A percentile compares a stretch with the other conserved stretches of the same genome.
These are phyloP conservation scores for Suillus clintonianus DNA, from an alignment of 768 basidiomycete genomes.

Conservation along the genomic window DNA sequence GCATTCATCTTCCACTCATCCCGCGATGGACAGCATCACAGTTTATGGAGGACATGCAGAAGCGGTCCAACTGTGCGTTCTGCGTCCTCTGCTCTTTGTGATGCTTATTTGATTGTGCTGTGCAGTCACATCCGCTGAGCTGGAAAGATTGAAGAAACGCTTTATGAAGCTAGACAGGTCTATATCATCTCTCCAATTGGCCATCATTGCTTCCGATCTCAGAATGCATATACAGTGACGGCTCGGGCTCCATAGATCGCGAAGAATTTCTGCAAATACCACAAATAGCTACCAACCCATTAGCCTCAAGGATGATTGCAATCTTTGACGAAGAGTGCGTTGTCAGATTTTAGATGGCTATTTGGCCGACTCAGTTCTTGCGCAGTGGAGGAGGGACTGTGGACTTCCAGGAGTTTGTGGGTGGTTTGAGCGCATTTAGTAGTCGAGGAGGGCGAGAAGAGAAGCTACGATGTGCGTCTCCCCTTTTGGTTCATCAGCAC, in stretches of 20 bases:
- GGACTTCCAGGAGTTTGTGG: conserved; percentile 99
- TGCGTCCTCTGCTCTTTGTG: not conserved
- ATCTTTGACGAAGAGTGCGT: conserved; percentile 99
- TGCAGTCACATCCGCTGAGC: conserved; percentile 89
- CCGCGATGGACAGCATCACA: conserved; percentile 63
- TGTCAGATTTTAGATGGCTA: conserved; percentile 9
- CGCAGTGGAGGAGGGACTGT: conserved; percentile 94
- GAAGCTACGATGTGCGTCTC: conserved; percentile 84
- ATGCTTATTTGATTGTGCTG: conserved; percentile 13
- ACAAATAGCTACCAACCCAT: conserved; percentile 96
- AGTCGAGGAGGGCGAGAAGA: conserved; percentile 96
- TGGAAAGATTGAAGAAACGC: conserved; percentile 95
- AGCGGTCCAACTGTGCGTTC: conserved; percentile 91
- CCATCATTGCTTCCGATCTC: not conserved
- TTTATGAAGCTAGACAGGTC: conserved; percentile 99
- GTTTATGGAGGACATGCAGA: conserved; percentile 98
- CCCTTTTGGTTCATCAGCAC: conserved; percentile 7
- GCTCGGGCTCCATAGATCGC: conserved; percentile 96
- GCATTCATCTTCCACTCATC: conserved; percentile 5
- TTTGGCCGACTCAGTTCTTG: conserved; percentile 4
- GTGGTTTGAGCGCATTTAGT: conserved; percentile 96
- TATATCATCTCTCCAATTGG: not conserved
- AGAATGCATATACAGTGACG: conserved; percentile 61
- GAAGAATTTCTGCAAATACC: conserved; percentile 99
- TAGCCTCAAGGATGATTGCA: conserved; percentile 97